Conservation (phyloP, 176 grass and related monocot species). For the Hordeum marinum region DNA sequence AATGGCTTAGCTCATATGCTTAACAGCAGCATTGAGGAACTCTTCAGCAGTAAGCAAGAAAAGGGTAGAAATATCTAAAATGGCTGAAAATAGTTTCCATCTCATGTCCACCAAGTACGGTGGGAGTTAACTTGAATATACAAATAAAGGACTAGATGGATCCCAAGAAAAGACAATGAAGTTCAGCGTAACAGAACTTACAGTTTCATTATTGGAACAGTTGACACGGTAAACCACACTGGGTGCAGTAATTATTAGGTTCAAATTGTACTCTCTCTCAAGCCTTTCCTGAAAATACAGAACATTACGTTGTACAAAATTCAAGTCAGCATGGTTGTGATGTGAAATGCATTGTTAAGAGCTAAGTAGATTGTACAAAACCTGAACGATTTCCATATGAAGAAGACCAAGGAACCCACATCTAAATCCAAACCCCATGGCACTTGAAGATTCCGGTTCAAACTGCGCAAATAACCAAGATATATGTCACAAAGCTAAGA, state of each 20-base stretch:
- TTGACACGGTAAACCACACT: constrained; percentile 95
- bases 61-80: neutral
- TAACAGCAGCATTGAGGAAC: neutral
- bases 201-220: constrained; percentile 69
- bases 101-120: neutral
- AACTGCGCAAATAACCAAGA: constrained; percentile 50
- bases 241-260: constrained; percentile 93
- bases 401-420: constrained; percentile 96
- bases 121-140: constrained; percentile 5
- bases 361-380: constrained; percentile 29
- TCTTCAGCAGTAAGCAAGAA: constrained; percentile 9
- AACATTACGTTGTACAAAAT: constrained; percentile 25
- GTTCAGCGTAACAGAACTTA: constrained; percentile 33
- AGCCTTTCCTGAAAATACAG: constrained; percentile 89
- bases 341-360: constrained; percentile 32
- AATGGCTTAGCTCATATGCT: constrained; percentile 4
- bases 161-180: neutral
- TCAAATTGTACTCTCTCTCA: constrained; percentile 96
- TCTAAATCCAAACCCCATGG: constrained; percentile 97
- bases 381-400: constrained; percentile 99
- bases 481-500: constrained; percentile 19
- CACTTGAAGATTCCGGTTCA: constrained; percentile 91
- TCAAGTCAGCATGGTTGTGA: constrained; percentile 2
- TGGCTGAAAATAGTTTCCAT: neutral
- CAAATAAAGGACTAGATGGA: neutral